Evolutionary conservation across 208 protist genomes (phyloP), one percentile per base, ranked within the genome.

Genomic region (Crithidia thermophila): DNA sequence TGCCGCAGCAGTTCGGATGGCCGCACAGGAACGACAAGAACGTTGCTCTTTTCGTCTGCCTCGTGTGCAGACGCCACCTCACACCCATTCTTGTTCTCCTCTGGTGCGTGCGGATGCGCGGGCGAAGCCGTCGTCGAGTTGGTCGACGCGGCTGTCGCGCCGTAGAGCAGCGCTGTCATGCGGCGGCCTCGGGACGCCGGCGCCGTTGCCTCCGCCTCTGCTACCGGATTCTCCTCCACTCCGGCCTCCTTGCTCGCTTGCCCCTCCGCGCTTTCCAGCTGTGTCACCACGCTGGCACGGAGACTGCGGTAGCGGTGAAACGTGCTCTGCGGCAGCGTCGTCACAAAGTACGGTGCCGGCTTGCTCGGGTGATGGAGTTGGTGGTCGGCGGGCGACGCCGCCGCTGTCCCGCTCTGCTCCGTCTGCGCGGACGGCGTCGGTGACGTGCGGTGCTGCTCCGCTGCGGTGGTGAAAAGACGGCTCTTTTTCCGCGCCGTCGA

Each of bases 1-100:
- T 70, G 55, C 4, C 64, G 72, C 50, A 69, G 57, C 64, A 72
- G 57, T 25, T 70, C 56, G 0, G 71, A 77, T 14, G 71, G 61
- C 1, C 56, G 63, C 45, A 77, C 50, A 13, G 71, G 31, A 4
- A 55, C 25, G 11, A 47, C 71, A 23, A 62, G 47, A 5, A 55
- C 30, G 14, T n/a, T 21, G 23, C 39, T 16, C n/a, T 40, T 11
- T 14, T 16, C 45, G 0, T 8, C 33, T 4, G 11, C 66, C 46
- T 51, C 31, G 16, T 8, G 16, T 23, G 27, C 9, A 28, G 2
- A n/a, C n/a, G n/a, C n/a, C n/a, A n/a, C n/a, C n/a, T n/a, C n/a
- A n/a, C n/a, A n/a, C n/a, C n/a, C n/a, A n/a, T n/a, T n/a, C n/a
- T n/a, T n/a, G n/a, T n/a, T 18, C 23, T 23, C 23, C 23, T 8